These are phyloP conservation scores for Litsea cubeba DNA, from an alignment of 164 flowering plant species.

Conservation along the genomic window DNA sequence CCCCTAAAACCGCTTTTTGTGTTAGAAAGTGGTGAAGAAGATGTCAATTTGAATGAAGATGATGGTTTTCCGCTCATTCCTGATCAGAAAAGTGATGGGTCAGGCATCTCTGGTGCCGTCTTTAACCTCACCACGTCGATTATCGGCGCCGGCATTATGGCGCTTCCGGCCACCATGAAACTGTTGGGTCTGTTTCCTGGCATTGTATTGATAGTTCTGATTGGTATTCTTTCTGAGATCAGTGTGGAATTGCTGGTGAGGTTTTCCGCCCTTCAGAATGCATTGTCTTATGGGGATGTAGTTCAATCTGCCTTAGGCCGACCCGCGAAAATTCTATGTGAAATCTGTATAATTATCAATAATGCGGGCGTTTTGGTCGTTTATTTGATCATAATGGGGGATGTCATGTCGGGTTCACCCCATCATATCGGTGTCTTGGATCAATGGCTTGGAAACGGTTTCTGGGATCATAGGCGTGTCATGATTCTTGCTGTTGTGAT, in stretches of 20 bases:
- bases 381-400: constrained; percentile 94
- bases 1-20: background rate
- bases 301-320: constrained; percentile 74
- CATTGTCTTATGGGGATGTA: constrained; percentile 80
- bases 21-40: constrained; percentile 2
- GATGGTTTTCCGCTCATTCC: constrained; percentile 48
- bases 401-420: constrained; percentile 86
- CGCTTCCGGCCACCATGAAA: constrained; percentile 95
- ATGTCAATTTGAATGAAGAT: constrained; percentile 4
- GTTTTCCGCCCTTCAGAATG: constrained; percentile 56
- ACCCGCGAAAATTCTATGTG: constrained; percentile 58
- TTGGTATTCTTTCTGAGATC: constrained; percentile 79
- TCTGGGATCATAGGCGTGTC: constrained; percentile 82
- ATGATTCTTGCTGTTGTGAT: constrained; percentile 60
- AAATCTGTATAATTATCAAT: constrained; percentile 80
- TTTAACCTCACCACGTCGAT: constrained; percentile 85
- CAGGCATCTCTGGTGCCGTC: constrained; percentile 76
- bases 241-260: constrained; percentile 78
- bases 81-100: constrained; percentile 28
- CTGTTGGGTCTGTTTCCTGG: constrained; percentile 80
- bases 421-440: constrained; percentile 85
- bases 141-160: constrained; percentile 99
- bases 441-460: constrained; percentile 77
- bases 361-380: constrained; percentile 93
- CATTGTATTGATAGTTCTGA: constrained; percentile 55